Base-by-base conservation (phyloP, 2,329 filamentous ascomycete genomes). In the Colletotrichum spaethianum region DNA sequence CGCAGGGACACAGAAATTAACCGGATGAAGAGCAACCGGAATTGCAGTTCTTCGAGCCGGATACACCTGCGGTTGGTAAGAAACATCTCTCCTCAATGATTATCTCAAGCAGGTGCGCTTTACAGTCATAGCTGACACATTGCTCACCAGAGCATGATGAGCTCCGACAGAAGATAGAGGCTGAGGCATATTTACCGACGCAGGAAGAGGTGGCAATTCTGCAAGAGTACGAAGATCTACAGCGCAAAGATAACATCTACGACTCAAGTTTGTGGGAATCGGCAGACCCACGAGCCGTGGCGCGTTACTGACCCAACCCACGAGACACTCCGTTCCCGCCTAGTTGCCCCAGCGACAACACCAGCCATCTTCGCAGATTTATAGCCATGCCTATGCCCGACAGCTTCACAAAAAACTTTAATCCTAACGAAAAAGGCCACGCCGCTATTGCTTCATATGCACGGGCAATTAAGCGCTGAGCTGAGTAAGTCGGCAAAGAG, bases 41-140 rank as follows among this genome's bases (percentile, higher is more conserved):
- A 26, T 63, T 82, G 70, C 77, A 78, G 18, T 83, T 82, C 71
- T 75, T 82, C 76, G 81, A 82, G 73, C 31, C 31, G 31, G 31
- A 33, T 8, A 33, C 31, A 33, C 31, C 4, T 33, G 31, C 8
- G 8, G 4, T 4, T 4, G 31, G 31, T 33, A 33, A 76, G 18
- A 31, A 9, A 26, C 3, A 56, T 31, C 3, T 55, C 46, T 40
- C 31, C 11, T 40, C 14, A 3, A 16, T 40, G 38, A 40, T 12
- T 7, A 16, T 11, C 38, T 12, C 11, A 3, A 8, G 31, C 31
- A 33, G 31, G 31, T 33, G 31, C 31, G 31, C 4, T 33, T 33
- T 33, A 33, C 31, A 8, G 31, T 33, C 31, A 33, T 33, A 33
- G 31, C 31, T 33, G 31, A 33, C 31, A 16, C 31, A 40, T 40